A percentile compares a stretch with the other conserved stretches of the same genome.
Evolutionary conservation across 2,329 filamentous ascomycete species (phyloP).

Genomic region (Periglandula ipomoeae): DNA sequence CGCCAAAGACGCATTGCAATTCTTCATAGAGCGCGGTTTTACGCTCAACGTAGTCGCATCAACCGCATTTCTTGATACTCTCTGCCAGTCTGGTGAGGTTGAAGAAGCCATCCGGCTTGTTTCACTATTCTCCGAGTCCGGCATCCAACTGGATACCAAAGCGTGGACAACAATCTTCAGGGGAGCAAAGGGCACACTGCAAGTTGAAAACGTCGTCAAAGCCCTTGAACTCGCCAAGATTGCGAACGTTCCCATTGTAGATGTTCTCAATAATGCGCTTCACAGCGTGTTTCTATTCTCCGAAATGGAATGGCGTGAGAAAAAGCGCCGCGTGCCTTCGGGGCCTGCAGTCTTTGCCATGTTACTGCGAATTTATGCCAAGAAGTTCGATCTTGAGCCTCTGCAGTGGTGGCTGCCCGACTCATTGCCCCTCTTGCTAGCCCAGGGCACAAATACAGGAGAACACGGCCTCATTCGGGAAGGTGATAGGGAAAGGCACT

Average conservation of each 20-base stretch:
- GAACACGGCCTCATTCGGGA: constrained; percentile 14
- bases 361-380: constrained; percentile 40
- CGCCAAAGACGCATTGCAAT: constrained; percentile 21
- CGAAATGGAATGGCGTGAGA: constrained; percentile 27
- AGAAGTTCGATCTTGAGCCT: constrained; percentile 36
- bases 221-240: constrained; percentile 34
- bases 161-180: constrained; percentile 64
- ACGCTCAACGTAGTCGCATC: constrained; percentile 53
- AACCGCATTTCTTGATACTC: constrained; percentile 62
- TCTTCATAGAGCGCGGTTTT: constrained; percentile 50
- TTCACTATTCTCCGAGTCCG: constrained; percentile 26
- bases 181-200: constrained; percentile 52
- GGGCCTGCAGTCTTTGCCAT: constrained; percentile 31
- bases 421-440: constrained; percentile 22
- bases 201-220: constrained; percentile 41
- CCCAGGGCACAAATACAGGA: constrained; percentile 12
- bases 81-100: constrained; percentile 43
- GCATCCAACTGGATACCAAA: constrained; percentile 52
- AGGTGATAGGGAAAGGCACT: constrained; percentile 13
- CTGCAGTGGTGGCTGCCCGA: constrained; percentile 32
- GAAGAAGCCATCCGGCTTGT: constrained; percentile 26
- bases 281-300: constrained; percentile 40
- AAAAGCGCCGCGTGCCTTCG: constrained; percentile 21
- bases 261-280: constrained; percentile 31
- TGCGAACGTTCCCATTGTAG: constrained; percentile 32